Evolutionary conservation across 1,139 yeast species (phyloP), one percentile per base, ranked within the genome.

Genomic region (Candida tropicalis): DNA sequence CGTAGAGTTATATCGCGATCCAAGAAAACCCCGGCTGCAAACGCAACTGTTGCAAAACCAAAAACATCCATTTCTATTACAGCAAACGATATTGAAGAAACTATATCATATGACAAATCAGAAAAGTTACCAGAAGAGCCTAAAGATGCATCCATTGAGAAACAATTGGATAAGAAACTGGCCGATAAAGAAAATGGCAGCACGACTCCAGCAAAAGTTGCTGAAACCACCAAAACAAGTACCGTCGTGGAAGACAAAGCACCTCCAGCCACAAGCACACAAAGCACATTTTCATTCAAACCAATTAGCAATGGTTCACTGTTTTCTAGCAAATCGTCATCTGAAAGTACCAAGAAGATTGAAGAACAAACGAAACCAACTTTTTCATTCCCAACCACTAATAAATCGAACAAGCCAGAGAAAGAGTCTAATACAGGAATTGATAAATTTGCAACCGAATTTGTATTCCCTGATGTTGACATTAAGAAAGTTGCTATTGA

Each of bases 1-100:
- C 40, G 40, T 22, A 37, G 22, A 11, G 40, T 41, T 8, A 3
- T 18, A 31, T 25, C 43, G 10, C 43, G 43, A 10, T 26, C 45
- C 5, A 44, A 43, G 16, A 28, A 27, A 20, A 6, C 18, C n/a
- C 33, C 20, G 8, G 20, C 13, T 17, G 38, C 32, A 35, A 46
- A 42, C 37, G 38, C 35, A 29, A 20, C 40, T 9, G 38, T 17
- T 18, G 37, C 25, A 23, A 31, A 33, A n/a, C 26, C 38, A 25
- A 40, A 28, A 12, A 22, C 29, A 34, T 16, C 42, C 1, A 27
- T 43, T 10, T 25, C 46, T 6, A 48, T 68, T 2, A 65, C 67
- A 4, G 75, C 75, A 7, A 64, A 63, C 36, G 73, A 66, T 41
- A 70, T 72, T 17, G 58, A 61, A 29, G 65, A 66, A 36, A 68